These are phyloP conservation scores for Phytopythium oedochilum DNA, from an alignment of 352 stramenopile species.

Conservation along the genomic window DNA sequence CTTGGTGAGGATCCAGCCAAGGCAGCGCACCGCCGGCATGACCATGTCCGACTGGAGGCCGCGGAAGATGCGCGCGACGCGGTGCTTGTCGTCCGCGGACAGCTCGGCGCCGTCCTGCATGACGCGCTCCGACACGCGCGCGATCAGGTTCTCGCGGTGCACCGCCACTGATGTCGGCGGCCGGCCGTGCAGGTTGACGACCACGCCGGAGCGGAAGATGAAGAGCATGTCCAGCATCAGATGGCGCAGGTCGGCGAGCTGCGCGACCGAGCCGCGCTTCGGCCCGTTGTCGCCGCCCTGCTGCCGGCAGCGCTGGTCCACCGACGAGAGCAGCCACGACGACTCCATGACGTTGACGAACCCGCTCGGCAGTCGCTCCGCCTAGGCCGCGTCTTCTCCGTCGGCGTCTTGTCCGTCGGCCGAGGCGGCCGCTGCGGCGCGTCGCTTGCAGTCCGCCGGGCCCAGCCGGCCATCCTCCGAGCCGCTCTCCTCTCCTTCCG, in stretches of 20 bases:
- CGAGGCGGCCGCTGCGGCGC: background rate
- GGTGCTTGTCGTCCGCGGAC: conserved; percentile 14
- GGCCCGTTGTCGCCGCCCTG: conserved; percentile 1
- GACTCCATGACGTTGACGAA: conserved; percentile 77
- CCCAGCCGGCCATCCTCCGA: background rate
- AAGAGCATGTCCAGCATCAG: conserved; percentile 69
- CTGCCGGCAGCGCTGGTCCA: conserved; percentile 45
- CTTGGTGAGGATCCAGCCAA: conserved; percentile 80
- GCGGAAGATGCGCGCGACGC: conserved; percentile 55
- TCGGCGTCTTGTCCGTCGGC: conserved; percentile 3
- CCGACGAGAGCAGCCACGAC: conserved; percentile 67
- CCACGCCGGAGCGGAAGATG: conserved; percentile 42
- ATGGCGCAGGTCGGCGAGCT: conserved; percentile 41
- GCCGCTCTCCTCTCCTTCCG: conserved; percentile 2
- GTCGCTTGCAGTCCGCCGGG: background rate
- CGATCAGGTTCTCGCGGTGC: conserved; percentile 42
- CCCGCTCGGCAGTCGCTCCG: conserved; percentile 15
- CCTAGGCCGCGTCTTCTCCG: background rate
- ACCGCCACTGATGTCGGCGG: conserved; percentile 26
- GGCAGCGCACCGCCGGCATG: conserved; percentile 61
- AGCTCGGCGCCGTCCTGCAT: conserved; percentile 10
- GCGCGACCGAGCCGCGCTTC: conserved; percentile 26
- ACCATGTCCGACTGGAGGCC: conserved; percentile 72
- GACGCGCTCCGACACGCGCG: conserved; percentile 19
- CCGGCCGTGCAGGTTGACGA: conserved; percentile 46